phyloP scores from a whole-genome alignment of 2,329 filamentous ascomycete species.

The Verticillium dahliae region DNA sequence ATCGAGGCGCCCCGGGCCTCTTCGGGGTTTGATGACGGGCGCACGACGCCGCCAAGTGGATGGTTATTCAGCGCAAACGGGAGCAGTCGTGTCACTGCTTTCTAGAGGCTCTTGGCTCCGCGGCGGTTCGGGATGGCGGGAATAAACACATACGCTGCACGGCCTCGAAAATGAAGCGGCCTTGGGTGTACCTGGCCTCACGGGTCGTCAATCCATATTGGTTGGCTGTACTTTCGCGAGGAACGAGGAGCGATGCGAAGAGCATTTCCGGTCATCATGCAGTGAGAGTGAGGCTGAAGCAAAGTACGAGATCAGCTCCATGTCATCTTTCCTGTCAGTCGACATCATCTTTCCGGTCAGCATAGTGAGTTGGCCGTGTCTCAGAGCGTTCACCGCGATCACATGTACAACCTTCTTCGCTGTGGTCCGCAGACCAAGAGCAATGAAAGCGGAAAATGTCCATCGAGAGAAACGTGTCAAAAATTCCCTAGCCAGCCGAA shows the following conservation, averaged over 20 bases:
- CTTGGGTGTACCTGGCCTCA: not conserved
- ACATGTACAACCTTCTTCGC: not conserved
- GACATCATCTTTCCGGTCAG: too few relatives aligned
- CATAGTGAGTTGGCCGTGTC: too few relatives aligned
- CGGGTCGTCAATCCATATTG: not conserved
- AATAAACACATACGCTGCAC: not conserved
- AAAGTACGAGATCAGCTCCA: too few relatives aligned
- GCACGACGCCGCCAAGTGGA: not conserved
- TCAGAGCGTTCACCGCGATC: too few relatives aligned
- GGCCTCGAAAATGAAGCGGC: not conserved
- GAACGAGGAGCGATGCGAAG: too few relatives aligned
- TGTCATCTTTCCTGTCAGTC: too few relatives aligned
- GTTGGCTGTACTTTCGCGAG: too few relatives aligned
- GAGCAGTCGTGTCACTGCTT: not conserved
- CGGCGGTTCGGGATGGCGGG: not conserved
- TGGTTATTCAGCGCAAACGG: not conserved
- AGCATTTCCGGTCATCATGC: too few relatives aligned
- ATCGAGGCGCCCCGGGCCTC: not conserved
- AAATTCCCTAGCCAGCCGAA: conserved; percentile 72
- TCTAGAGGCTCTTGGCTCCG: not conserved
- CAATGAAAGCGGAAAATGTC: conserved; percentile 1
- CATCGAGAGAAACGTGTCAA: conserved; percentile 45
- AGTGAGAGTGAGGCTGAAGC: not conserved
- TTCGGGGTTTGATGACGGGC: not conserved
- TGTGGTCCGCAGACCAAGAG: not conserved